These are phyloP conservation scores for Coleophoma crateriformis DNA, from an alignment of 2,329 filamentous ascomycete genomes.

Conservation along the genomic window DNA sequence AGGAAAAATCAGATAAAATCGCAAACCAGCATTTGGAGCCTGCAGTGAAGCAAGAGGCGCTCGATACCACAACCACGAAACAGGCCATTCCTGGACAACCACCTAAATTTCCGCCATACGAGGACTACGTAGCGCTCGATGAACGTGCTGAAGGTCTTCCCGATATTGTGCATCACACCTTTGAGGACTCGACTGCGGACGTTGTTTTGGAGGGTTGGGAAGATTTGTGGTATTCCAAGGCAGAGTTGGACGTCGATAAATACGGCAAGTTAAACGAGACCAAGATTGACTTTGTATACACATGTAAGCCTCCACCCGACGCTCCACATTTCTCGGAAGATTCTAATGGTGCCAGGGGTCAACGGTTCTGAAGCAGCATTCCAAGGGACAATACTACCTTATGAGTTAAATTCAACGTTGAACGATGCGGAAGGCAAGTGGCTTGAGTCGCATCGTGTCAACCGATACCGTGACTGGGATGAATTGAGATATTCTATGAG, in stretches of 20 bases:
- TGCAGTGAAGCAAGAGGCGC: not conserved
- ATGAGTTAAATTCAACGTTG: slow-evolving; percentile 33
- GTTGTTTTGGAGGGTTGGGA: slow-evolving; percentile 34
- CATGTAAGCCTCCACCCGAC: slow-evolving; percentile 20
- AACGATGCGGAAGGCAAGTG: slow-evolving; percentile 35
- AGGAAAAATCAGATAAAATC: not conserved
- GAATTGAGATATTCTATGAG: slow-evolving; percentile 38
- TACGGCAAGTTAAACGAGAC: slow-evolving; percentile 29
- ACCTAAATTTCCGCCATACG: slow-evolving; percentile 7
- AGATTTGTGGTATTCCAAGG: slow-evolving; percentile 34
- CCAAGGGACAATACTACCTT: slow-evolving; percentile 28
- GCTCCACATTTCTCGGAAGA: not conserved
- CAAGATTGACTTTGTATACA: slow-evolving; percentile 38
- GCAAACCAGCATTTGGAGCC: not conserved
- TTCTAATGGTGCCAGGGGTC: slow-evolving; percentile 22
- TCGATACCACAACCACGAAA: not conserved
- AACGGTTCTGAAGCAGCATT: slow-evolving; percentile 36
- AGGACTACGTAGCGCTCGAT: slow-evolving; percentile 4
- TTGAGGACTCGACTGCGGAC: slow-evolving; percentile 31
- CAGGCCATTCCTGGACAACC: not conserved
- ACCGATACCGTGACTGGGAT: slow-evolving; percentile 38
- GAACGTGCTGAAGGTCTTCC: slow-evolving; percentile 24
- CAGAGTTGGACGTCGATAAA: slow-evolving; percentile 24
- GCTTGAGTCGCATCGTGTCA: slow-evolving; percentile 34
- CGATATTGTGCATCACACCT: slow-evolving; percentile 33